These are phyloP conservation scores for Dactylellina leptospora DNA, from an alignment of 2,329 filamentous ascomycete species.

Conservation along the genomic window DNA sequence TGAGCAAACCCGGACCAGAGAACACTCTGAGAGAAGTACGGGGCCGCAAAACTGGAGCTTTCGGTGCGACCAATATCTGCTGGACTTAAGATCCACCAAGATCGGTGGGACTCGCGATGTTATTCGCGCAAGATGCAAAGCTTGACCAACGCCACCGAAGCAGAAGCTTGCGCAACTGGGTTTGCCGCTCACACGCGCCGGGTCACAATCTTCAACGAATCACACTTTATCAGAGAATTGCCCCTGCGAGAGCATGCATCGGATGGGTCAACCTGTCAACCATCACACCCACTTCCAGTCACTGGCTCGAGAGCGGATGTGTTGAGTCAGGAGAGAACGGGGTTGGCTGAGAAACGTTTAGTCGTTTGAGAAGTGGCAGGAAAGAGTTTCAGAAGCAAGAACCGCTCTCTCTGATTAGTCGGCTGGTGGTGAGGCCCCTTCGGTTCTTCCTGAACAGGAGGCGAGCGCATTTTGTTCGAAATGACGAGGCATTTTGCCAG, in stretches of 20 bases:
- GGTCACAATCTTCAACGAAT: background rate
- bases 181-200: conserved; percentile 29
- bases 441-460: conserved; percentile 18
- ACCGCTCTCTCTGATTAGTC: conserved; percentile 42
- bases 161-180: conserved; percentile 8
- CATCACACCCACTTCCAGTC: too few relatives aligned
- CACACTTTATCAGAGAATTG: conserved; percentile 6
- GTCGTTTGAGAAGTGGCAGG: conserved; percentile 39
- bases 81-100: background rate
- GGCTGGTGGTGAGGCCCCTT: conserved; percentile 34
- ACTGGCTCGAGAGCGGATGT: background rate
- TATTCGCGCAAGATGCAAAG: conserved; percentile 7
- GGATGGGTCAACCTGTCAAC: conserved; percentile 8
- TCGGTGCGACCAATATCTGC: too few relatives aligned
- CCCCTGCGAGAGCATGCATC: conserved; percentile 1
- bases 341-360: conserved; percentile 43
- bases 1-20: too few relatives aligned
- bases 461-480: conserved; percentile 14
- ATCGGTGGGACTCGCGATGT: background rate
- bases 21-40: too few relatives aligned
- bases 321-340: conserved; percentile 41
- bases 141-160: conserved; percentile 25
- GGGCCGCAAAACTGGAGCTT: too few relatives aligned
- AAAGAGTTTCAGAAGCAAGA: conserved; percentile 35
- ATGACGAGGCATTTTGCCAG: too few relatives aligned